phyloP scores from a whole-genome alignment of 495 filamentous ascomycete species.

The Xanthoparmelia taractica region DNA sequence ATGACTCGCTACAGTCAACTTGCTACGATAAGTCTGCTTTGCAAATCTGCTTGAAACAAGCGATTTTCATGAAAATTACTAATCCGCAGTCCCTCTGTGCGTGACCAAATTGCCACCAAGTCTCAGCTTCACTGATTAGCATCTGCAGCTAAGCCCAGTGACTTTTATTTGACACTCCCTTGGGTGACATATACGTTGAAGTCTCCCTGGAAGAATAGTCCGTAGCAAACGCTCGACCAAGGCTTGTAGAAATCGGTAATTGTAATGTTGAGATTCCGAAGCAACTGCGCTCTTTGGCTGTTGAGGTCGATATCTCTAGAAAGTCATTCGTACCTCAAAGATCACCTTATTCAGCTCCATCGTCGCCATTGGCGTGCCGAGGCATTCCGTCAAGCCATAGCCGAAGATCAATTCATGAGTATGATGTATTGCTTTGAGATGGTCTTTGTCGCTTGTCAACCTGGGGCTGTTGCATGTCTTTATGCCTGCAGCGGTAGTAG shows the following conservation, averaged over 20 bases:
- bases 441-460: slow-evolving; percentile 42
- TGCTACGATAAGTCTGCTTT: no score
- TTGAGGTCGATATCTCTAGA: no score
- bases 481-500: no score
- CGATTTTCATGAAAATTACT: no score
- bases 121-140: no score
- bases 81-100: no score
- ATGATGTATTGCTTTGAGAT: slow-evolving; percentile 43
- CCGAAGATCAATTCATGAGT: slow-evolving; percentile 39
- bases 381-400: slow-evolving; percentile 32
- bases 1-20: no score
- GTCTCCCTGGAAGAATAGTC: slow-evolving; percentile 45
- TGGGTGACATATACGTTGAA: slow-evolving; percentile 17
- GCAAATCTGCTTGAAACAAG: no score
- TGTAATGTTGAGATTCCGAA: slow-evolving; percentile 49
- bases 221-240: slow-evolving; percentile 40
- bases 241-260: slow-evolving; percentile 43
- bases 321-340: slow-evolving; percentile 38
- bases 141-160: no score
- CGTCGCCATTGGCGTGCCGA: slow-evolving; percentile 34
- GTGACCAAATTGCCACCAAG: no score
- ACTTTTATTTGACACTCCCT: no score
- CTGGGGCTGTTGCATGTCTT: no score
- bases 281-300: slow-evolving; percentile 39
- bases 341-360: slow-evolving; percentile 48